Evolutionary conservation across 225 moss, liverwort and hornwort genomes (phyloP).

Genomic region (Bryum argenteum): DNA sequence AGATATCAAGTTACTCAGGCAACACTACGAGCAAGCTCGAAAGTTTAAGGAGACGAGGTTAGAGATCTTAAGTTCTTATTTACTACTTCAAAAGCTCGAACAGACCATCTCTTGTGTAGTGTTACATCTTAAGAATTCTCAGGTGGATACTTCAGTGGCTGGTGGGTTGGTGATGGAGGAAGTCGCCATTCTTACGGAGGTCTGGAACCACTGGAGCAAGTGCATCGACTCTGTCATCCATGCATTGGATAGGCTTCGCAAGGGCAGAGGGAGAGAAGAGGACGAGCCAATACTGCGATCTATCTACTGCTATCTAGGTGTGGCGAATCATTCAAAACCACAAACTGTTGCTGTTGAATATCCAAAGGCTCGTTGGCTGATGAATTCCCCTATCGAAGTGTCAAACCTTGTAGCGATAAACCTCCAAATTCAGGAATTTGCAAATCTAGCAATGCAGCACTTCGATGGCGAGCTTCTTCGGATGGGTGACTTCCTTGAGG

Average conservation of each 20-base stretch:
- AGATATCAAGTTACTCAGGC: background rate
- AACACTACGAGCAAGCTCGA: constrained; percentile 18
- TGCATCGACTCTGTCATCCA: constrained; percentile 29
- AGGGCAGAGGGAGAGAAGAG: constrained; percentile 39
- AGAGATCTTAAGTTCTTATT: constrained; percentile 36
- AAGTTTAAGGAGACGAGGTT: constrained; percentile 30
- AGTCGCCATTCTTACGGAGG: constrained; percentile 22
- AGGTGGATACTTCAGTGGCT: background rate
- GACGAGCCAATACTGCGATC: constrained; percentile 43
- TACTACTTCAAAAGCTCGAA: constrained; percentile 4
- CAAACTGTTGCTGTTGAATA: constrained; percentile 24
- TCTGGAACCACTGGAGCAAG: constrained; percentile 46
- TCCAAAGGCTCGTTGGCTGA: background rate
- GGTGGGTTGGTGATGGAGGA: background rate
- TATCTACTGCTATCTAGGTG: constrained; percentile 40
- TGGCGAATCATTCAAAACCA: constrained; percentile 33
- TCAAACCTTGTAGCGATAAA: background rate
- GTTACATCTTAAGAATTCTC: background rate
- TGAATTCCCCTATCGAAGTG: background rate
- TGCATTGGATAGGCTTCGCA: constrained; percentile 33
- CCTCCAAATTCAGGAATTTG: background rate
- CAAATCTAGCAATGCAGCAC: background rate
- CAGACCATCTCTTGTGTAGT: background rate
- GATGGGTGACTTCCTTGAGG: background rate
- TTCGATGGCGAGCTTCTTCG: background rate